Conservation (phyloP, 2,329 filamentous ascomycete genomes). For the Teratosphaeria zuluensis region DNA sequence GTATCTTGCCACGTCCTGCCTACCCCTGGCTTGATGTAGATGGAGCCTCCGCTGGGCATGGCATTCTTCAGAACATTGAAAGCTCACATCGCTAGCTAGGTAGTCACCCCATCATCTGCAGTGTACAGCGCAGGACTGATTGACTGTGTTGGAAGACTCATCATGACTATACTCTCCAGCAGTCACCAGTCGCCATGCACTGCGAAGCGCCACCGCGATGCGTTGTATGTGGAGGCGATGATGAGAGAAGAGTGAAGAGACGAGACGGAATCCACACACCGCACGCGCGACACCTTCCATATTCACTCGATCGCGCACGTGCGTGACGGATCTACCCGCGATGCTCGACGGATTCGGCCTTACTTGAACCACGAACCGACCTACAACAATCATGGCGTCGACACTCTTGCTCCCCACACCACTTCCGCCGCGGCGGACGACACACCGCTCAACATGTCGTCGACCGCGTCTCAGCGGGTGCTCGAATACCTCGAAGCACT, state of each 20-base stretch:
- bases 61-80: not conserved
- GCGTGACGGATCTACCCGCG: not conserved
- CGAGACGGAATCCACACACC: not conserved
- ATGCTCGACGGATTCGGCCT: not conserved
- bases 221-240: not conserved
- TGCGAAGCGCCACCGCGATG: no score
- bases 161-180: no score
- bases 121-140: no score
- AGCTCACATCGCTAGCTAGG: not conserved
- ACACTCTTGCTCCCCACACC: not conserved
- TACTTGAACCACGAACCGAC: not conserved
- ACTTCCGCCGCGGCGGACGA: not conserved
- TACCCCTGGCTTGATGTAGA: not conserved
- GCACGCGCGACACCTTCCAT: not conserved
- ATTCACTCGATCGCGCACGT: not conserved
- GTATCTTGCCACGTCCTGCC: not conserved
- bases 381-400: not conserved
- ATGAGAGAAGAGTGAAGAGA: not conserved
- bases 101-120: no score
- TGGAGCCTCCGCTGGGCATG: not conserved
- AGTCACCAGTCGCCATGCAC: no score
- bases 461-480: conserved; percentile 47
- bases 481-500: conserved; percentile 92
- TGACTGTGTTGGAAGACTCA: no score
- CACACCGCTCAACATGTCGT: conserved; percentile 19